Conservation (phyloP, 495 filamentous ascomycete species). For the Xylaria sp. region DNA sequence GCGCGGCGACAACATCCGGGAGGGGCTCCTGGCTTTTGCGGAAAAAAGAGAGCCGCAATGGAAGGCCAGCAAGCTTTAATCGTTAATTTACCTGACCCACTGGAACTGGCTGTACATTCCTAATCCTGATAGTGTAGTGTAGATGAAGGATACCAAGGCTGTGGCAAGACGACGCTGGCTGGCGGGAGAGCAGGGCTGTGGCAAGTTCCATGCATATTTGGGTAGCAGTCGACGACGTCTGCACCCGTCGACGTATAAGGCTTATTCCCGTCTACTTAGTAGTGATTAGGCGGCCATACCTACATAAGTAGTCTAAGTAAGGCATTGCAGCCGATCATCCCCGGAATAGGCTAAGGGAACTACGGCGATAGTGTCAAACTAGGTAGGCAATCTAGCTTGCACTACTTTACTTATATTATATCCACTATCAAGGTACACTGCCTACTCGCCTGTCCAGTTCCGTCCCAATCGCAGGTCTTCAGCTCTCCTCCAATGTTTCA, state of each 20-base stretch:
- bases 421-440: background rate
- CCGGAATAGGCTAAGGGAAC: slow-evolving; percentile 11
- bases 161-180: background rate
- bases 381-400: background rate
- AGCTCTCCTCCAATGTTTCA: slow-evolving; percentile 3
- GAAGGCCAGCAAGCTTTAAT: slow-evolving; percentile 42
- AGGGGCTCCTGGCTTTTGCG: slow-evolving; percentile 47
- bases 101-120: background rate
- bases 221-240: background rate
- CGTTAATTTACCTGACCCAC: slow-evolving; percentile 25
- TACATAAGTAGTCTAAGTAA: no score
- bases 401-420: no score
- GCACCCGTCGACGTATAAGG: background rate
- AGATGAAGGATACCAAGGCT: background rate
- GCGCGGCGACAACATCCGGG: slow-evolving; percentile 48
- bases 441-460: background rate
- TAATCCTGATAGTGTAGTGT: background rate
- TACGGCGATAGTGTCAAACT: slow-evolving; percentile 2
- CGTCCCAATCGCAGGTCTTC: background rate
- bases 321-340: slow-evolving; percentile 23
- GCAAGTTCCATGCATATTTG: slow-evolving; percentile 9
- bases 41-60: slow-evolving; percentile 50
- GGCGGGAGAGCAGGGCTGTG: background rate
- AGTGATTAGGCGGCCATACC: no score
- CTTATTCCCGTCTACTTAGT: background rate